Conservation (phyloP, 1,284 basidiomycete species). For the Microbotryum scabiosae region DNA sequence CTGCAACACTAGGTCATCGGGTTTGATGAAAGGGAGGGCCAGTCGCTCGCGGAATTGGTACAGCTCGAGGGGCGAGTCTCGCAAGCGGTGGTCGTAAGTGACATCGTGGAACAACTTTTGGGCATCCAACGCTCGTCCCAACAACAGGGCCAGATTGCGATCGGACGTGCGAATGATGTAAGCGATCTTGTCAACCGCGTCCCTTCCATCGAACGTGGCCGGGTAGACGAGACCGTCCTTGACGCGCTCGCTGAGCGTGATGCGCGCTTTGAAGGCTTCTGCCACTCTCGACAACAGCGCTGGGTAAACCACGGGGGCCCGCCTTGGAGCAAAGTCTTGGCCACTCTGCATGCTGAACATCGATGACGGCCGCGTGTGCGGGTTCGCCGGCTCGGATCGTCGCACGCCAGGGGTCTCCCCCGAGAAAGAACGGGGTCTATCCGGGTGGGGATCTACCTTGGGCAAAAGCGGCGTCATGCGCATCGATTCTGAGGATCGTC, state of each 20-base stretch:
- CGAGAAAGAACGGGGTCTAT: conserved; percentile 30
- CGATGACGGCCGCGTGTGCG: background rate
- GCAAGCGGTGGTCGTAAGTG: conserved; percentile 90
- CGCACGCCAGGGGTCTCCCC: conserved; percentile 3
- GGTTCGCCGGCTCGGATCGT: conserved; percentile 6
- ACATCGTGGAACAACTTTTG: conserved; percentile 99
- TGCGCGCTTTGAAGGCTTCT: conserved; percentile 78
- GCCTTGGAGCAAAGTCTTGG: background rate
- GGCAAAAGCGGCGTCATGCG: conserved; percentile 26
- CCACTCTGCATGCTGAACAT: background rate
- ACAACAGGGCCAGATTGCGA: conserved; percentile 83
- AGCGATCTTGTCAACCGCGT: conserved; percentile 91
- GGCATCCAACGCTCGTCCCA: conserved; percentile 89
- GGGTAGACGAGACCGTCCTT: conserved; percentile 96
- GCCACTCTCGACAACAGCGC: conserved; percentile 90
- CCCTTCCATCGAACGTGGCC: conserved; percentile 90
- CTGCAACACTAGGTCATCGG: conserved; percentile 9
- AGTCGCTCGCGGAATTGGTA: conserved; percentile 68
- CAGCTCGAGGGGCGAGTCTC: conserved; percentile 80
- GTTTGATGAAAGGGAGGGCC: conserved; percentile 21
- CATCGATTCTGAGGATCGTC: conserved; percentile 31
- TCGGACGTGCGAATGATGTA: conserved; percentile 98
- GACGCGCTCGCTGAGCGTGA: conserved; percentile 65
- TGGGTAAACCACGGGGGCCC: conserved; percentile 57
- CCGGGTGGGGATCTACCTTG: conserved; percentile 7